These are phyloP conservation scores for Nyctanthes arbortristis DNA, from an alignment of 257 asterid genomes.

Conservation along the genomic window DNA sequence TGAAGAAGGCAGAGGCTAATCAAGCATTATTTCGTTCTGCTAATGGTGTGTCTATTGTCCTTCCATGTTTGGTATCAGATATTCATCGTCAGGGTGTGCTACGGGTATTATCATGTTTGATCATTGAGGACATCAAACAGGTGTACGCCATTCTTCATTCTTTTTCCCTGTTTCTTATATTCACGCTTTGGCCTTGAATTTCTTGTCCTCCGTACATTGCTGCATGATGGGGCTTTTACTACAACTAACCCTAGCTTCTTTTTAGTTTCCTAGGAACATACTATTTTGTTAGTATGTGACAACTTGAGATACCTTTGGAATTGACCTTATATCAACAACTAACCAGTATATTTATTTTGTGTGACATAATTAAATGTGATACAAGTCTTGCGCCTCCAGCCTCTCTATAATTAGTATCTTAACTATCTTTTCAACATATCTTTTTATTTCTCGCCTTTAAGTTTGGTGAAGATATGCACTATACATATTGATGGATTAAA, in stretches of 20 bases:
- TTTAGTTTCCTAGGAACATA: constrained; percentile 16
- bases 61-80: constrained; percentile 91
- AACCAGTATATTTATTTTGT: constrained; percentile 7
- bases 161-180: neutral
- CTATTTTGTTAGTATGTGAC: neutral
- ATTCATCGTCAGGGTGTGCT: constrained; percentile 88
- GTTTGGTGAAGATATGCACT: neutral
- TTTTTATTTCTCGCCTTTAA: neutral
- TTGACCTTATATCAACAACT: constrained; percentile 9
- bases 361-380: neutral
- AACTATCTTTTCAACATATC: neutral
- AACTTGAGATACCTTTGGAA: constrained; percentile 11
- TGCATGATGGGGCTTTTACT: constrained; percentile 11
- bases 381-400: constrained; percentile 6
- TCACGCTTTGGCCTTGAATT: constrained; percentile 5
- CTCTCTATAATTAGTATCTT: neutral
- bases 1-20: constrained; percentile 91
- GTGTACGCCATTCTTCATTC: constrained; percentile 30
- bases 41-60: constrained; percentile 72
- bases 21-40: constrained; percentile 85
- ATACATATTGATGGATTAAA: neutral
- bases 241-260: neutral
- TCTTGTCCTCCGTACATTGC: neutral
- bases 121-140: constrained; percentile 87
- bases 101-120: constrained; percentile 85